Percentiles rank a stretch among this genome's conserved stretches.
phyloP scores from a whole-genome alignment of 495 filamentous ascomycete genomes.

The Talaromyces wortmannii region DNA sequence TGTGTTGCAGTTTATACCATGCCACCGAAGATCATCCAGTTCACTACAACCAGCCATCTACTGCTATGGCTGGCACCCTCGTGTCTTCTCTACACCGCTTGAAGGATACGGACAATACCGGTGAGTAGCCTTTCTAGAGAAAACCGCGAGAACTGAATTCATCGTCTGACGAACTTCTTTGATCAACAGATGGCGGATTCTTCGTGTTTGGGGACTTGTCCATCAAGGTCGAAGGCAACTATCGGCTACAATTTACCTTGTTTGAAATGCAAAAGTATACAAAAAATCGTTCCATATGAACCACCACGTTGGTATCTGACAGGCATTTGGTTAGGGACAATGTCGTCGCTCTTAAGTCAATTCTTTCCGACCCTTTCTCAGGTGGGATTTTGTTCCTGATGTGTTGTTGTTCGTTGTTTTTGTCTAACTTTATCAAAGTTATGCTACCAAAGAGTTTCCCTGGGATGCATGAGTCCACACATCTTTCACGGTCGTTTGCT shows the following conservation, averaged over 20 bases:
- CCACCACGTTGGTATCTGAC: not conserved
- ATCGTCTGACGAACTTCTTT: not conserved
- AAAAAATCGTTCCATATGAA: not conserved
- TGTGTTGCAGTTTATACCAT: slow-evolving; percentile 66
- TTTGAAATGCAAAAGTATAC: slow-evolving; percentile 74
- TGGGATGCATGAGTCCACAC: slow-evolving; percentile 86
- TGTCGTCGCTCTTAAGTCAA: slow-evolving; percentile 62
- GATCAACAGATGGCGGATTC: slow-evolving; percentile 72
- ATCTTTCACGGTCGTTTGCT: slow-evolving; percentile 85
- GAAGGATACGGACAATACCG: slow-evolving; percentile 83
- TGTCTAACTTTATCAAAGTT: slow-evolving; percentile 39
- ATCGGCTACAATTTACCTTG: slow-evolving; percentile 75
- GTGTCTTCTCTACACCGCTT: slow-evolving; percentile 90
- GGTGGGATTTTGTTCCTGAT: slow-evolving; percentile 33
- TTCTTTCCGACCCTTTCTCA: slow-evolving; percentile 67
- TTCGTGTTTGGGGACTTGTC: slow-evolving; percentile 97
- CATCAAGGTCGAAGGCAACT: slow-evolving; percentile 72
- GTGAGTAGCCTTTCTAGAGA: slow-evolving; percentile 30
- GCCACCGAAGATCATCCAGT: slow-evolving; percentile 53
- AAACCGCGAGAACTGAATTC: not conserved
- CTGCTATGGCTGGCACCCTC: slow-evolving; percentile 68
- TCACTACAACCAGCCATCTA: slow-evolving; percentile 34
- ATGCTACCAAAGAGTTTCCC: slow-evolving; percentile 73
- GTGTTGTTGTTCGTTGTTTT: not conserved
- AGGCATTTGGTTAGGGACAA: slow-evolving; percentile 22